Conservation (phyloP, 169 alveolate species). For the Plasmodium gallinaceum region DNA sequence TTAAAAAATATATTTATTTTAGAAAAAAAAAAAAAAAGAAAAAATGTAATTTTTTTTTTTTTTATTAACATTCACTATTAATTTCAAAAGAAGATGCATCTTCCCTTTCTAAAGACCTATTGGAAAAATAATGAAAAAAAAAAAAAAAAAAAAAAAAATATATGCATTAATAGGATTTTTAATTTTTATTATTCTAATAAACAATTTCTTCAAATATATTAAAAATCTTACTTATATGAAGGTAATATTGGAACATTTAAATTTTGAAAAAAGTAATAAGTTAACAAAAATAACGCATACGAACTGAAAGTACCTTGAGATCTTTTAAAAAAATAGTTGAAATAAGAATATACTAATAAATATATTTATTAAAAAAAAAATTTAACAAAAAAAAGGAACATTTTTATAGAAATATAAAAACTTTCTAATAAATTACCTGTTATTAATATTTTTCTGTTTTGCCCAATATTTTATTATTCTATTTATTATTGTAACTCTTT, state of each 20-base stretch:
- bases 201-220: background rate
- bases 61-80: slow-evolving; percentile 65
- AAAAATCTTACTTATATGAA: slow-evolving; percentile 71
- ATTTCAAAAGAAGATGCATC: slow-evolving; percentile 53
- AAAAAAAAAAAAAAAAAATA: background rate
- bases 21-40: background rate
- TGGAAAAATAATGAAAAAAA: slow-evolving; percentile 1
- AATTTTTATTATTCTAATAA: background rate
- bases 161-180: too few relatives aligned
- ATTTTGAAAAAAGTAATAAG: slow-evolving; percentile 84
- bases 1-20: background rate
- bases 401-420: background rate
- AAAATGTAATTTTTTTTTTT: background rate
- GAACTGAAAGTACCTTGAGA: slow-evolving; percentile 87
- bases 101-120: slow-evolving; percentile 58
- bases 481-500: slow-evolving; percentile 84
- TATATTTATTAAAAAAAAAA: background rate
- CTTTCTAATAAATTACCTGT: slow-evolving; percentile 72
- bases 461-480: slow-evolving; percentile 91
- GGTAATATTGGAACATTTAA: slow-evolving; percentile 86
- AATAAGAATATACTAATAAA: background rate
- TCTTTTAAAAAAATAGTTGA: slow-evolving; percentile 18
- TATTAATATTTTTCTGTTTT: slow-evolving; percentile 84
- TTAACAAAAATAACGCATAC: slow-evolving; percentile 87
- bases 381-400: background rate